A percentile compares a stretch with the other conserved stretches of the same genome.
phyloP scores from a whole-genome alignment of 306 rosid species.

The Acacia melanoxylon region DNA sequence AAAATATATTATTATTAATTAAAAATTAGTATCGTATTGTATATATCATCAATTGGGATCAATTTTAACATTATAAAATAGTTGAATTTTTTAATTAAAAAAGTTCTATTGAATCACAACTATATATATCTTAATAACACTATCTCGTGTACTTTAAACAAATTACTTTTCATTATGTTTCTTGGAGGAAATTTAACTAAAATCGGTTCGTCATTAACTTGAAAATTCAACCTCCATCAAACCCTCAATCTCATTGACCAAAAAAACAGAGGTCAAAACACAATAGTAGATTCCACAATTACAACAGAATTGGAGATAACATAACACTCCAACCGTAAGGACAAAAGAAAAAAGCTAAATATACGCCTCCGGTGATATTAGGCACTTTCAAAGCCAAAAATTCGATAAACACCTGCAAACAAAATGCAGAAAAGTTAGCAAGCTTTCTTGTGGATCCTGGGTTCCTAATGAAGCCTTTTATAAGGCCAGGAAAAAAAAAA shows the following conservation, averaged over 20 bases:
- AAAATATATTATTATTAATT: too few relatives aligned
- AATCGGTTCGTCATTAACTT: not conserved
- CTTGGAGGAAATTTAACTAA: not conserved
- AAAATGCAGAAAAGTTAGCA: constrained; percentile 30
- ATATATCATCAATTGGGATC: too few relatives aligned
- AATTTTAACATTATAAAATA: not conserved
- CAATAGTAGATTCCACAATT: not conserved
- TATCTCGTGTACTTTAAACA: not conserved
- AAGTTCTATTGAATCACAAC: not conserved
- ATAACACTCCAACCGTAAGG: not conserved
- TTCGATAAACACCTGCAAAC: constrained; percentile 81
- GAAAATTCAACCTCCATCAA: not conserved
- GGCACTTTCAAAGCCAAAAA: constrained; percentile 83
- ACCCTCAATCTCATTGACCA: not conserved
- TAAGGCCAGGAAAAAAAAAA: not conserved
- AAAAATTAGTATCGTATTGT: too few relatives aligned
- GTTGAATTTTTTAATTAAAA: not conserved
- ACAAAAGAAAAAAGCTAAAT: not conserved
- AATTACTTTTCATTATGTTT: not conserved
- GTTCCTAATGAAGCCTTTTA: not conserved
- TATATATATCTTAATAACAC: not conserved
- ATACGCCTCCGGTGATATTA: constrained; percentile 16
- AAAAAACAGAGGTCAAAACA: too few relatives aligned
- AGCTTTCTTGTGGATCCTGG: constrained; percentile 2
- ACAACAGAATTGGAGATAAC: not conserved